Percentiles rank a stretch among this genome's conserved stretches.
Evolutionary conservation across 2,329 filamentous ascomycete genomes (phyloP).

Genomic region (Epichloe elymi): DNA sequence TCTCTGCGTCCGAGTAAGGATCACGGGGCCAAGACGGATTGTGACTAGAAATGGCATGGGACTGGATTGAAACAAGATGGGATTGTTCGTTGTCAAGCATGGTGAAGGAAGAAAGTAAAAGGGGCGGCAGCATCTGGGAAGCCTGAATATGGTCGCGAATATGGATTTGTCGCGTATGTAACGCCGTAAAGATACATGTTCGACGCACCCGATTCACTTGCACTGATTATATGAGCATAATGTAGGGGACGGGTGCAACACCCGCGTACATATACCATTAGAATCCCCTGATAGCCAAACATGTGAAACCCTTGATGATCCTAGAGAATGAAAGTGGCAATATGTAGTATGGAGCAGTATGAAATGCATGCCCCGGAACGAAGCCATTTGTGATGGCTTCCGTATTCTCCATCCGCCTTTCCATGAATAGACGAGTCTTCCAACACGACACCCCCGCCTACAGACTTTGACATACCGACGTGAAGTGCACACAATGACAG

Average conservation of each 20-base stretch:
- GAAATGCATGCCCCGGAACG: no score
- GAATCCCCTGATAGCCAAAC: not conserved
- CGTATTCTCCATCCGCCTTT: not conserved
- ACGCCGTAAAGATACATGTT: conserved; percentile 7
- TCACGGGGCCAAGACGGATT: no score
- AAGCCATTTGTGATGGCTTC: not conserved
- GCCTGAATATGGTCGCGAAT: not conserved
- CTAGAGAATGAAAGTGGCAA: not conserved
- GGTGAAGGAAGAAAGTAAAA: no score
- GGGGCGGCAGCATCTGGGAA: not conserved
- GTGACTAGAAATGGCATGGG: no score
- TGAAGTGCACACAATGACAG: not conserved
- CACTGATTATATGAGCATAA: not conserved
- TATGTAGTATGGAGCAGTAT: no score
- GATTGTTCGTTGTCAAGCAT: no score
- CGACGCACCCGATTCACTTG: not conserved
- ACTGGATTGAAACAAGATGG: no score
- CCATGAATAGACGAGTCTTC: not conserved
- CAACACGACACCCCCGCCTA: not conserved
- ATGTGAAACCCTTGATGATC: not conserved
- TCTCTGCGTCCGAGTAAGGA: no score
- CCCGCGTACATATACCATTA: not conserved
- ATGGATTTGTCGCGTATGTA: conserved; percentile 1
- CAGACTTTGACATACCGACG: not conserved
- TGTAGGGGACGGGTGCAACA: not conserved